Base-by-base conservation (phyloP, 2,329 filamentous ascomycete genomes). In the Cephalotrichum gorgonifer region DNA sequence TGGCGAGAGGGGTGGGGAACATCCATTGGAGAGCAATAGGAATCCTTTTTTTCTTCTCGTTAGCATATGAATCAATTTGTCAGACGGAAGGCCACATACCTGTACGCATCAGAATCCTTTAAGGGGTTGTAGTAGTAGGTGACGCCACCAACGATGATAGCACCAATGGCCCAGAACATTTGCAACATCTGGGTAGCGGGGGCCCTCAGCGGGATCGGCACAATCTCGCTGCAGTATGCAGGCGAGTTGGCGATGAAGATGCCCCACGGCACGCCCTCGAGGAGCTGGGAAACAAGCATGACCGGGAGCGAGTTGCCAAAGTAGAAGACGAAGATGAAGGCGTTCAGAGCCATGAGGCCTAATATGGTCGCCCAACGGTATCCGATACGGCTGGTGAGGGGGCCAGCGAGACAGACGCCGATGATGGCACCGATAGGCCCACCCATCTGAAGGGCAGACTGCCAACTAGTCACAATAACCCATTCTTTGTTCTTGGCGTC, bases 11-110 rank as follows among this genome's bases (percentile, higher is more conserved):
- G 6, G 84, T 61, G 0, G 84, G 83, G 83, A 83, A 88, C 70
- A 88, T 85, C 84, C 85, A 88, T 66, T 88, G 85, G 38, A 88
- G 67, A 1, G 77, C 83, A 55, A 84, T 87, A 1, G 85, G 84
- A 49, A 85, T 83, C 43, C 81, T 73, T 35, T 20, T 14, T 7
- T 3, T n/a, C 33, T 38, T 12, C 33, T 30, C 12, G 33, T 38
- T 8, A 38, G 14, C 20, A n/a, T 14, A 38, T 6, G 33, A 17
- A 6, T 38, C 9, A n/a, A 14, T 38, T 38, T 7, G 4, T n/a
- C 4, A 7, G 31, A 6, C 7, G 33, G 33, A 17, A 3, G n/a
- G 15, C 11, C 3, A 38, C 33, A n/a, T 38, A 38, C 33, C 33
- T 38, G 62, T 83, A 85, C 0, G 79, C 76, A 80, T 80, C 85